Conservation (phyloP, 192 early-diverging fungal genomes). For the Linnemannia schmuckeri region DNA sequence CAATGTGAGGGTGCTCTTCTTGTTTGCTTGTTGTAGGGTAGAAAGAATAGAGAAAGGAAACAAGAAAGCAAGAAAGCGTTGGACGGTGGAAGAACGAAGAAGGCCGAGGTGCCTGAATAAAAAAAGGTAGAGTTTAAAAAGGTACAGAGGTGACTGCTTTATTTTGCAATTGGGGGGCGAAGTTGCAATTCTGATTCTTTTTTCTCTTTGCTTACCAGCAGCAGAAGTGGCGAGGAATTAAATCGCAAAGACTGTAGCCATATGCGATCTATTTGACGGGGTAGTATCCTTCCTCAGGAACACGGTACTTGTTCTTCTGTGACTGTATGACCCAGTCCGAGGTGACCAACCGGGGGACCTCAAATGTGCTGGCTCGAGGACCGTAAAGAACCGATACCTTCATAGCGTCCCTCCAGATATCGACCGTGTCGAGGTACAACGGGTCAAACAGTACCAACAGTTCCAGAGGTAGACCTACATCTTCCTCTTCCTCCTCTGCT, state of each 20-base stretch:
- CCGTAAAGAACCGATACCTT: slow-evolving; percentile 24
- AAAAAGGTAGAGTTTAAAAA: too few species aligned
- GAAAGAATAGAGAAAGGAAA: too few species aligned
- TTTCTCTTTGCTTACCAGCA: not conserved
- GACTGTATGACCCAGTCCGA: slow-evolving; percentile 44
- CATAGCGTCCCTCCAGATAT: slow-evolving; percentile 39
- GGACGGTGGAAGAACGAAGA: too few species aligned
- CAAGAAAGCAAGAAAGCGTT: too few species aligned
- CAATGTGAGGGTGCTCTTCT: too few species aligned
- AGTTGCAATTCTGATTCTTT: not conserved
- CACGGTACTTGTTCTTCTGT: slow-evolving; percentile 18
- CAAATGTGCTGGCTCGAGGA: slow-evolving; percentile 15
- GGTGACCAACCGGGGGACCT: slow-evolving; percentile 41
- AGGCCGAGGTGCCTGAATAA: too few species aligned
- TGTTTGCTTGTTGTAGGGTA: too few species aligned
- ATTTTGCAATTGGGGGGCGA: not conserved
- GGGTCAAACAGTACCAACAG: slow-evolving; percentile 41
- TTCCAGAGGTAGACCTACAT: slow-evolving; percentile 21
- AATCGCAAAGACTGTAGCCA: not conserved
- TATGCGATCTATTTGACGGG: not conserved
- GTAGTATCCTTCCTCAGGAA: slow-evolving; percentile 45
- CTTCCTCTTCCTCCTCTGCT: not conserved
- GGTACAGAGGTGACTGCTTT: too few species aligned
- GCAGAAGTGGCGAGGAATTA: not conserved
- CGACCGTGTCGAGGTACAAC: slow-evolving; percentile 33